phyloP scores from a whole-genome alignment of 2,329 filamentous ascomycete genomes.

The Remersonia thermophila region DNA sequence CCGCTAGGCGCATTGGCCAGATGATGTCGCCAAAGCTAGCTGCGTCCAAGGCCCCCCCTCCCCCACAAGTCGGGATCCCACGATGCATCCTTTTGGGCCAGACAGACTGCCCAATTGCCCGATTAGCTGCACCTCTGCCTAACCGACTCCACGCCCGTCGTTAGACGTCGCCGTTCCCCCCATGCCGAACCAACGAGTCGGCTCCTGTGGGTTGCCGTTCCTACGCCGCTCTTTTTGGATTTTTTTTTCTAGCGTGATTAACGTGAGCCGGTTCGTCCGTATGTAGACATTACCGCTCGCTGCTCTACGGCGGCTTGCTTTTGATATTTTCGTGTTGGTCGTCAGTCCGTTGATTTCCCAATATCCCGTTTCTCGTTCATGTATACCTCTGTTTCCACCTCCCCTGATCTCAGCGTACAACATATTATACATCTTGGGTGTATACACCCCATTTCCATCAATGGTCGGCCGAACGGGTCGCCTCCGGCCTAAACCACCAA shows the following conservation, averaged over 20 bases:
- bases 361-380: too few relatives aligned
- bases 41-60: slow-evolving; percentile 4
- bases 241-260: slow-evolving; percentile 22
- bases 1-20: slow-evolving; percentile 12
- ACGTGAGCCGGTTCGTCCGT: slow-evolving; percentile 25
- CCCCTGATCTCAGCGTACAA: too few relatives aligned
- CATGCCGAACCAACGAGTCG: slow-evolving; percentile 15
- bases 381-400: too few relatives aligned
- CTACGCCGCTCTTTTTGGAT: slow-evolving; percentile 22
- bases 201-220: slow-evolving; percentile 10
- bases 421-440: too few relatives aligned
- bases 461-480: too few relatives aligned
- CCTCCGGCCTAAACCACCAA: not conserved
- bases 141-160: slow-evolving; percentile 16
- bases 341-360: too few relatives aligned
- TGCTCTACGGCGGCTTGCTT: not conserved
- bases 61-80: slow-evolving; percentile 10
- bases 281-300: slow-evolving; percentile 1
- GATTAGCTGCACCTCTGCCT: slow-evolving; percentile 20
- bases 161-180: slow-evolving; percentile 14
- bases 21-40: not conserved
- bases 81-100: slow-evolving; percentile 15
- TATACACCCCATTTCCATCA: too few relatives aligned
- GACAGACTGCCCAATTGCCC: slow-evolving; percentile 14
- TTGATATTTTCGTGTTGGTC: too few relatives aligned